Evolutionary conservation across 495 filamentous ascomycete genomes (phyloP).

Genomic region (Entonaema liquescens): DNA sequence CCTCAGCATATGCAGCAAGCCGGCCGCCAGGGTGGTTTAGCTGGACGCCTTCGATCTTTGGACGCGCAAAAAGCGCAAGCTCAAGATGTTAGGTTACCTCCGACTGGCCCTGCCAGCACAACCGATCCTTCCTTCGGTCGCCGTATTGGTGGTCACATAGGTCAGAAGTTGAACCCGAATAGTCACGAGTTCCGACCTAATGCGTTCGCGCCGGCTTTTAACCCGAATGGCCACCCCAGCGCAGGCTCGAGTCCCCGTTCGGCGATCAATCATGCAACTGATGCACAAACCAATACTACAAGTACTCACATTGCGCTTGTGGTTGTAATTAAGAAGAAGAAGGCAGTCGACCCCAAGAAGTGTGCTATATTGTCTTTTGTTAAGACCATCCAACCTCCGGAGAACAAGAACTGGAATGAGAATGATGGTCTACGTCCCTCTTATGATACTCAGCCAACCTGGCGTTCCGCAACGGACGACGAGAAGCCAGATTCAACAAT

Average conservation of each 20-base stretch:
- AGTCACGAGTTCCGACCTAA: conserved; percentile 87
- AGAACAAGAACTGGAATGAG: conserved; percentile 64
- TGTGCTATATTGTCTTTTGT: conserved; percentile 70
- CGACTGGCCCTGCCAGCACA: conserved; percentile 62
- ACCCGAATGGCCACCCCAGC: conserved; percentile 69
- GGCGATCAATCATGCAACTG: conserved; percentile 55
- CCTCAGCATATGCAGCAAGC: conserved; percentile 46
- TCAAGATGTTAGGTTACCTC: conserved; percentile 58
- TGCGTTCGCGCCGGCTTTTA: conserved; percentile 79
- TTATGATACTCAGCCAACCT: conserved; percentile 81
- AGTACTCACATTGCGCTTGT: conserved; percentile 50
- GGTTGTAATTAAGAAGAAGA: conserved; percentile 66
- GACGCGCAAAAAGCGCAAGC: conserved; percentile 57
- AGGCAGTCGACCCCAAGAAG: conserved; percentile 64
- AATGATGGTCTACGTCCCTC: conserved; percentile 81
- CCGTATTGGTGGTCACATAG: conserved; percentile 59
- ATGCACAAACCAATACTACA: conserved; percentile 48
- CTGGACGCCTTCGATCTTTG: conserved; percentile 54
- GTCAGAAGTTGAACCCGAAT: conserved; percentile 79
- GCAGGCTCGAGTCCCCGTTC: conserved; percentile 71
- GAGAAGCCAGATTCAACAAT: conserved; percentile 69
- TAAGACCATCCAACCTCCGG: conserved; percentile 79
- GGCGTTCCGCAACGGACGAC: conserved; percentile 68
- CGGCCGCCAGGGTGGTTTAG: conserved; percentile 49
- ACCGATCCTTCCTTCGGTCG: conserved; percentile 57